phyloP scores from a whole-genome alignment of 441 rosid genomes.

The Capsella rubella region DNA sequence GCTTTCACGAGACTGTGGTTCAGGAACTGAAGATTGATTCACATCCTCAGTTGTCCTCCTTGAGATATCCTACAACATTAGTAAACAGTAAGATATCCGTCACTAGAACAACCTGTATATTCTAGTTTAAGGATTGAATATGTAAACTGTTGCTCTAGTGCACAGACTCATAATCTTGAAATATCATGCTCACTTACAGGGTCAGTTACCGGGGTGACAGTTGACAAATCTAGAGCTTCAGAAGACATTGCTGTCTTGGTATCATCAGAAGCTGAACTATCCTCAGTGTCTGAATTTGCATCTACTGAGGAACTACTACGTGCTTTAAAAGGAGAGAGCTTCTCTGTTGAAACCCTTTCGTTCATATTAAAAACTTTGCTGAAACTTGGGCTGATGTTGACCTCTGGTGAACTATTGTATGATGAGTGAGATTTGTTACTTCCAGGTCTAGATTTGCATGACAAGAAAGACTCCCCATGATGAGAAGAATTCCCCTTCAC shows the following conservation, averaged over 20 bases:
- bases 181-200: constrained; percentile 44
- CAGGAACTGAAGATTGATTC: constrained; percentile 53
- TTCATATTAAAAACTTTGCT: constrained; percentile 45
- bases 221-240: constrained; percentile 46
- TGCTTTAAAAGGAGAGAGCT: constrained; percentile 50
- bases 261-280: constrained; percentile 47
- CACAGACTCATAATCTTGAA: constrained; percentile 28
- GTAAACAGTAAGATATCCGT: constrained; percentile 5
- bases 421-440: constrained; percentile 48
- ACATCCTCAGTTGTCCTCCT: constrained; percentile 45
- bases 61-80: constrained; percentile 60
- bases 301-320: constrained; percentile 44
- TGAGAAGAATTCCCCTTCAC: constrained; percentile 51
- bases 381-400: constrained; percentile 45
- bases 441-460: constrained; percentile 55
- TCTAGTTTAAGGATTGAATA: background rate
- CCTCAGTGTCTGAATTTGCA: constrained; percentile 51
- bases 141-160: constrained; percentile 14
- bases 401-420: constrained; percentile 61
- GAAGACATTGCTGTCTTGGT: constrained; percentile 46
- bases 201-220: constrained; percentile 45
- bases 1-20: constrained; percentile 60
- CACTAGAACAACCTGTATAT: constrained; percentile 5
- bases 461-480: constrained; percentile 52
- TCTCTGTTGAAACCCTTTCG: constrained; percentile 44